Evolutionary conservation across 495 filamentous ascomycete species (phyloP).

Genomic region (Penicillium odoratum): DNA sequence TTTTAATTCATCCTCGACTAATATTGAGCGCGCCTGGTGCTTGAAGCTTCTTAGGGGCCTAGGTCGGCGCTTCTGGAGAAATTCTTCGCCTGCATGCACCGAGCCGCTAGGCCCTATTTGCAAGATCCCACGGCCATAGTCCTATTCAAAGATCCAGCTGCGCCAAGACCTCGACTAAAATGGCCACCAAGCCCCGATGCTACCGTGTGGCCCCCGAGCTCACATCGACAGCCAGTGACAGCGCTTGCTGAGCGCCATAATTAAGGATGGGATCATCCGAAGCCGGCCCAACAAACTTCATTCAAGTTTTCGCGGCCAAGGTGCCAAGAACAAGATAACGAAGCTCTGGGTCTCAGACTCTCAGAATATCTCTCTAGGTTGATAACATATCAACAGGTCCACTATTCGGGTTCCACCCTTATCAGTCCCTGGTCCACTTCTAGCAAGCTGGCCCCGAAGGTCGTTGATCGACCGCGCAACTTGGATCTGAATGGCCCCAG

Average conservation of each 20-base stretch:
- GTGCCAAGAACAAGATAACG: not conserved
- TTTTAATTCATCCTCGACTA: not conserved
- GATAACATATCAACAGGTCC: not conserved
- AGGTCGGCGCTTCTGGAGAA: not conserved
- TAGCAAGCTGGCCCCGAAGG: not conserved
- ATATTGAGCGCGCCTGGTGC: not conserved
- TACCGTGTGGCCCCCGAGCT: slow-evolving; percentile 28
- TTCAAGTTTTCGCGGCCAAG: not conserved
- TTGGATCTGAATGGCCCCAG: not conserved
- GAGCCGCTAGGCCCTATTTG: not conserved
- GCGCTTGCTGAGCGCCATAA: slow-evolving; percentile 17
- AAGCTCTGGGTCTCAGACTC: not conserved
- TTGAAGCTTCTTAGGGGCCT: no score
- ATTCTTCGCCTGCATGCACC: not conserved
- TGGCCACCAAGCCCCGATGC: slow-evolving; percentile 23
- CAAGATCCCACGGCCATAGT: not conserved
- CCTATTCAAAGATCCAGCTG: slow-evolving; percentile 3
- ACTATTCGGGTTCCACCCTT: slow-evolving; percentile 1
- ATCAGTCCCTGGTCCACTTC: not conserved
- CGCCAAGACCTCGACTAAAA: slow-evolving; percentile 2
- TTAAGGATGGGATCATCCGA: not conserved
- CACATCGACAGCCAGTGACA: slow-evolving; percentile 23
- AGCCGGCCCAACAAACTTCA: not conserved
- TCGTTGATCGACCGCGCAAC: not conserved
- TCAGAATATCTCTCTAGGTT: not conserved